These are phyloP conservation scores for Zygnema circumcarinatum DNA, from an alignment of 139 green algal species.

Conservation along the genomic window DNA sequence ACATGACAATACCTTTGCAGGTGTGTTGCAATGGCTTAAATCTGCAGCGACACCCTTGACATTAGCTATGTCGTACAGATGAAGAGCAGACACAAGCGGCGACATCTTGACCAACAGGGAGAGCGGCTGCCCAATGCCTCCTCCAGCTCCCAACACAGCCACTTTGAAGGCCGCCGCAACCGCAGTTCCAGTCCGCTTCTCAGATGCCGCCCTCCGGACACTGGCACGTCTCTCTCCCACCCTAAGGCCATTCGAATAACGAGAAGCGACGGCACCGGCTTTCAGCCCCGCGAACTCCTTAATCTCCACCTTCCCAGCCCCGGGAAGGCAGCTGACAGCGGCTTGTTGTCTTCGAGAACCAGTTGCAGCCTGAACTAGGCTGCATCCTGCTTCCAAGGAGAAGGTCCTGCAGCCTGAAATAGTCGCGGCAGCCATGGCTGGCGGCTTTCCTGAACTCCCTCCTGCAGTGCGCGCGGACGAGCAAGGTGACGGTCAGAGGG, in stretches of 20 bases:
- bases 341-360: too few relatives aligned
- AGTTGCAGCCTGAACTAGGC: too few relatives aligned
- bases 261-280: background rate
- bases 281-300: background rate
- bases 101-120: constrained; percentile 90
- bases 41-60: constrained; percentile 87
- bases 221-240: background rate
- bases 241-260: background rate
- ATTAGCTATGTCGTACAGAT: constrained; percentile 63
- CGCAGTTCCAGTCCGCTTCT: background rate
- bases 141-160: constrained; percentile 89
- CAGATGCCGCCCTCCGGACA: background rate
- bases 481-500: too few relatives aligned
- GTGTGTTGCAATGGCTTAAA: constrained; percentile 93
- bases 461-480: too few relatives aligned
- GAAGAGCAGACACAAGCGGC: constrained; percentile 48
- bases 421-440: too few relatives aligned
- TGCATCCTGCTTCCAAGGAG: too few relatives aligned
- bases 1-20: constrained; percentile 70
- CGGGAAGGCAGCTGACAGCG: too few relatives aligned
- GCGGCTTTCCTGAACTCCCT: too few relatives aligned
- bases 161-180: constrained; percentile 71
- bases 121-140: constrained; percentile 96
- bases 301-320: background rate
- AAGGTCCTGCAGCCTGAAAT: too few relatives aligned